phyloP scores from a whole-genome alignment of 352 stramenopile species.

The Pythium coloratum region DNA sequence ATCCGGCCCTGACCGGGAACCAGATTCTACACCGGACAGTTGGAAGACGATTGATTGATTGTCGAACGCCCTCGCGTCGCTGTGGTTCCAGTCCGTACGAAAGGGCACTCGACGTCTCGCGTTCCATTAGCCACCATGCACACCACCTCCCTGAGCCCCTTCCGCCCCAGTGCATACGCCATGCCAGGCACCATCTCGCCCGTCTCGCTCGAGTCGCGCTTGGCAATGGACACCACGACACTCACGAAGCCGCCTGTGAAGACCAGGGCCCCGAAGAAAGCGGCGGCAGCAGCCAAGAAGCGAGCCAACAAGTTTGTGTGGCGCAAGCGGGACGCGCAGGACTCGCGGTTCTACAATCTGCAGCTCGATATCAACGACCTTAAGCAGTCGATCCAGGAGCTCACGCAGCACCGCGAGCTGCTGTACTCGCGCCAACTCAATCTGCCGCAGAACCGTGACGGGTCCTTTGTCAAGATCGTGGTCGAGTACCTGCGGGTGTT shows the following conservation, averaged over 20 bases:
- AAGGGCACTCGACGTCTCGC: no score
- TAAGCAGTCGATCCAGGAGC: slow-evolving; percentile 24
- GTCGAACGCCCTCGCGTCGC: no score
- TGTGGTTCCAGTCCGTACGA: no score
- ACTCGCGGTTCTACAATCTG: slow-evolving; percentile 28
- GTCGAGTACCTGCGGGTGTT: slow-evolving; percentile 23
- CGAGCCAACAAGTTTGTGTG: slow-evolving; percentile 16
- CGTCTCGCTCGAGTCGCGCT: neutral
- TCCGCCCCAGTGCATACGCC: no score
- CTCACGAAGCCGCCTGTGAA: neutral
- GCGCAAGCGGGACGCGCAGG: slow-evolving; percentile 22
- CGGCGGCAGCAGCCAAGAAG: neutral
- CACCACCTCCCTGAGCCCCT: no score
- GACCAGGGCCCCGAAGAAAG: neutral
- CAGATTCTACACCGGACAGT: no score
- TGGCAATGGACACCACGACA: neutral
- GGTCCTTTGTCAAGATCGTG: slow-evolving; percentile 3
- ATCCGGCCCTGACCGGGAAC: no score
- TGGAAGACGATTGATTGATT: no score
- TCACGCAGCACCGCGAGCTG: slow-evolving; percentile 13
- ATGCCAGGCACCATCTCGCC: no score
- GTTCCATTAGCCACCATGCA: no score
- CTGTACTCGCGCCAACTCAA: slow-evolving; percentile 12
- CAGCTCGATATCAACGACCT: slow-evolving; percentile 27
- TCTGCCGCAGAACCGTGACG: neutral